phyloP scores from a whole-genome alignment of 2,329 filamentous ascomycete genomes.

The Knoxdaviesia capensis region DNA sequence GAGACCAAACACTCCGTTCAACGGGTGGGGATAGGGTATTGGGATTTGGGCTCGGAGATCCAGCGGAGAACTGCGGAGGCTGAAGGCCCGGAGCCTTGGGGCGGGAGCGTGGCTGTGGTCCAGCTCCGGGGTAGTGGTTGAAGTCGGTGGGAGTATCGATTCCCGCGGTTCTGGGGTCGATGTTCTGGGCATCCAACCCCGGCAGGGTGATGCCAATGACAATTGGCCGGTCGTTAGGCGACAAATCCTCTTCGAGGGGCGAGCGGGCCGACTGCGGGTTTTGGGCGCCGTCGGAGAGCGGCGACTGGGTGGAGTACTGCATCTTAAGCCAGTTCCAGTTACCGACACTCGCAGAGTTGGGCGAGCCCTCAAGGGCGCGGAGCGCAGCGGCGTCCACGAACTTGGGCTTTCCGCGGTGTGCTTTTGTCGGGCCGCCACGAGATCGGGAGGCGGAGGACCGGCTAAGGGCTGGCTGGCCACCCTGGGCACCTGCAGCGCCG shows the following conservation, averaged over 20 bases:
- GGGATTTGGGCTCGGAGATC: background rate
- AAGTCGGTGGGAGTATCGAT: constrained; percentile 19
- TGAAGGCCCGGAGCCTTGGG: constrained; percentile 1
- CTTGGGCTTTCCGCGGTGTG: constrained; percentile 15
- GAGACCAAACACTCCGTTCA: constrained; percentile 35
- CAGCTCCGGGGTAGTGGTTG: background rate
- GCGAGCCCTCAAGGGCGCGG: constrained; percentile 35
- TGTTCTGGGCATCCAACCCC: constrained; percentile 11
- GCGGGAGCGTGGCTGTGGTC: constrained; percentile 5
- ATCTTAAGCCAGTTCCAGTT: constrained; percentile 35
- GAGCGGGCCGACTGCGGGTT: constrained; percentile 6
- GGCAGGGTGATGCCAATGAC: constrained; percentile 51
- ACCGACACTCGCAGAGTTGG: constrained; percentile 30
- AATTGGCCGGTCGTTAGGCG: constrained; percentile 50
- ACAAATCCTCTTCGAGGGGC: constrained; percentile 26
- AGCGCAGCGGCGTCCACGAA: constrained; percentile 40
- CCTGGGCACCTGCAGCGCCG: constrained; percentile 3
- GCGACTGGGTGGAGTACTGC: constrained; percentile 13
- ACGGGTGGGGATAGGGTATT: constrained; percentile 13
- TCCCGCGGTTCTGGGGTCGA: constrained; percentile 29
- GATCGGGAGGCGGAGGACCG: too few relatives aligned
- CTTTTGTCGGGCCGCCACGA: constrained; percentile 3
- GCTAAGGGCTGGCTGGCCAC: too few relatives aligned
- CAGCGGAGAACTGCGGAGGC: background rate
- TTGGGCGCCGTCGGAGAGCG: constrained; percentile 8